These are phyloP conservation scores for Clarireedia hainanense DNA, from an alignment of 2,329 filamentous ascomycete genomes.

Conservation along the genomic window DNA sequence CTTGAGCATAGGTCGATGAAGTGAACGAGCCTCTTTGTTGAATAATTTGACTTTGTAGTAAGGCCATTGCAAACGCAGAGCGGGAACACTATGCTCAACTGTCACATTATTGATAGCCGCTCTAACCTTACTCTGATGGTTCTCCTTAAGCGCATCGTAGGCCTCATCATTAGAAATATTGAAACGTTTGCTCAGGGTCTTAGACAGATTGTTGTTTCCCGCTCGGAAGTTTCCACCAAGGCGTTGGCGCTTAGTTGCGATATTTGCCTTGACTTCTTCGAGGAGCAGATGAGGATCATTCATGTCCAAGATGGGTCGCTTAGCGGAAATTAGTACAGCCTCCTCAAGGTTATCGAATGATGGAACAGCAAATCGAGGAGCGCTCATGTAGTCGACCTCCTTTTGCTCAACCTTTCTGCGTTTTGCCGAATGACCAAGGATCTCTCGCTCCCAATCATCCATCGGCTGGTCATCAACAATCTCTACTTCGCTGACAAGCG, in stretches of 20 bases:
- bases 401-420: slow-evolving; percentile 52
- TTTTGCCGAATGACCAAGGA: slow-evolving; percentile 46
- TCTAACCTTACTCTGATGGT: slow-evolving; percentile 91
- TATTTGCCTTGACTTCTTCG: slow-evolving; percentile 63
- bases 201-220: slow-evolving; percentile 61
- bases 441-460: slow-evolving; percentile 57
- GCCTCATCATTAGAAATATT: slow-evolving; percentile 95
- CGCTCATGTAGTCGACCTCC: slow-evolving; percentile 49
- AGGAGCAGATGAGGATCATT: slow-evolving; percentile 83
- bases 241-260: slow-evolving; percentile 48
- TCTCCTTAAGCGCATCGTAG: slow-evolving; percentile 93
- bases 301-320: slow-evolving; percentile 74
- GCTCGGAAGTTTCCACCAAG: slow-evolving; percentile 48
- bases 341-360: slow-evolving; percentile 75
- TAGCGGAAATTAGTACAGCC: slow-evolving; percentile 63
- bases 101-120: slow-evolving; percentile 84
- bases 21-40: slow-evolving; percentile 65
- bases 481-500: slow-evolving; percentile 23
- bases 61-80: slow-evolving; percentile 84
- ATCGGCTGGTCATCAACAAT: slow-evolving; percentile 36
- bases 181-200: slow-evolving; percentile 72
- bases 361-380: slow-evolving; percentile 54
- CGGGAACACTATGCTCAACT: slow-evolving; percentile 92
- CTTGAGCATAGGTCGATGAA: slow-evolving; percentile 72
- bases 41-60: slow-evolving; percentile 87